A percentile compares a stretch with the other conserved stretches of the same genome.
Conservation (phyloP, 2,329 filamentous ascomycete species). For the Fusarium proliferatum region DNA sequence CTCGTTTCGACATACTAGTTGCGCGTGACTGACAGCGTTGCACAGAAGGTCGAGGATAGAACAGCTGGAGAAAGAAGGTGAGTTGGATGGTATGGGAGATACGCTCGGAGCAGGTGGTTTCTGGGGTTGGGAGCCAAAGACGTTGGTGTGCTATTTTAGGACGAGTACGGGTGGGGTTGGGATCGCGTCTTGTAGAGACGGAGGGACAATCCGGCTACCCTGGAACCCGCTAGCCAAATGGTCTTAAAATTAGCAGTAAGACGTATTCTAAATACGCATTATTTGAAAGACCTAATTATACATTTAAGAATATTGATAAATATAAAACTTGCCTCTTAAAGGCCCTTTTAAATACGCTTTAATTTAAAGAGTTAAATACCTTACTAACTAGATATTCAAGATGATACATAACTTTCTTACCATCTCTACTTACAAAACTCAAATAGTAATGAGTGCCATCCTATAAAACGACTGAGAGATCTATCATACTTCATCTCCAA, state of each 20-base stretch:
- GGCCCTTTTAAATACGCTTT: neutral
- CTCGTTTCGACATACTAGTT: neutral
- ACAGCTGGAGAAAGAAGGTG: neutral
- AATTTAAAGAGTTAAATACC: neutral
- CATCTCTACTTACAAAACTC: rapidly evolving
- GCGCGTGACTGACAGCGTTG: neutral
- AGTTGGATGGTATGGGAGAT: neutral
- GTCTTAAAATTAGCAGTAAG: neutral
- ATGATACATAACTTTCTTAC: rapidly evolving
- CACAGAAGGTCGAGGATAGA: neutral
- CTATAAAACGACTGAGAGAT: neutral
- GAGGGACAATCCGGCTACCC: neutral
- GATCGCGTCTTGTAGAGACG: neutral
- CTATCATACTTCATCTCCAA: neutral
- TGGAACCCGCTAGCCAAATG: neutral
- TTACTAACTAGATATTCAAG: neutral
- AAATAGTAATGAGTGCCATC: neutral
- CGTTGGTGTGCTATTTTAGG: neutral
- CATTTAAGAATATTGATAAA: no score
- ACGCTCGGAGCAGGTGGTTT: neutral
- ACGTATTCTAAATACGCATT: no score
- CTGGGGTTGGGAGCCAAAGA: neutral
- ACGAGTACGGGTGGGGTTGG: neutral
- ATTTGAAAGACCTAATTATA: no score
- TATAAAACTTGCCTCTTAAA: neutral